Evolutionary conservation across 2,329 filamentous ascomycete species (phyloP).

Genomic region (Sclerotinia glacialis): DNA sequence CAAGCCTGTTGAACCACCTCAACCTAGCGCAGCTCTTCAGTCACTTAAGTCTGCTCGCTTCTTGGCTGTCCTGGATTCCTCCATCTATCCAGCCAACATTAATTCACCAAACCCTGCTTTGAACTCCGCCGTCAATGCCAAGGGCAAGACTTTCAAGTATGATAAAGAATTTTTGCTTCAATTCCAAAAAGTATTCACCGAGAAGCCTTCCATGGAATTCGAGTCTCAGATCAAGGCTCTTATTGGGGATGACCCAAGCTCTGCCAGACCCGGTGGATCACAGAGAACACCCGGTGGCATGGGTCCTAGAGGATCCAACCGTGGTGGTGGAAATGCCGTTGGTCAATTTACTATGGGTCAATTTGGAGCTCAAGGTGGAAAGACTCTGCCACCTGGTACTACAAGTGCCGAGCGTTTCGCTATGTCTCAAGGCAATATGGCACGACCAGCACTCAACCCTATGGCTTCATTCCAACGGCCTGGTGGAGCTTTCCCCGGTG

Average conservation of each 20-base stretch:
- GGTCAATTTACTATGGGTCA: constrained; percentile 65
- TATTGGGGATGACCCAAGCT: constrained; percentile 74
- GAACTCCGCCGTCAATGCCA: constrained; percentile 75
- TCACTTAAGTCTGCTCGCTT: constrained; percentile 89
- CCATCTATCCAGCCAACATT: constrained; percentile 80
- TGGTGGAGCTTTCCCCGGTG: constrained; percentile 61
- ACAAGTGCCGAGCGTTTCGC: constrained; percentile 75
- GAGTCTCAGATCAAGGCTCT: constrained; percentile 82
- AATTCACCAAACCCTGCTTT: constrained; percentile 87
- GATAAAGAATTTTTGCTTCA: constrained; percentile 93
- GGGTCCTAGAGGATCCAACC: constrained; percentile 50
- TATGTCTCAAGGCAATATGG: constrained; percentile 54
- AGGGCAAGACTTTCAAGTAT: constrained; percentile 85
- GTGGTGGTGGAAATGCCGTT: constrained; percentile 44
- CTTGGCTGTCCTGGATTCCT: constrained; percentile 72
- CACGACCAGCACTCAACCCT: constrained; percentile 51
- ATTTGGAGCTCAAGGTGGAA: constrained; percentile 56
- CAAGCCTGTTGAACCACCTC: constrained; percentile 82
- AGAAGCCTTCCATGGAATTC: constrained; percentile 94
- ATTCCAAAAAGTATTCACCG: constrained; percentile 93
- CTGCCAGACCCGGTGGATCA: constrained; percentile 52
- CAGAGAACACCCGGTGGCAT: constrained; percentile 55
- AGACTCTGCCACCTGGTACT: constrained; percentile 70
- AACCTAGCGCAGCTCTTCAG: constrained; percentile 91
- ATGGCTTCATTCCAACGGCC: constrained; percentile 61